These are phyloP conservation scores for Mycena chlorophos DNA, from an alignment of 768 basidiomycete genomes.

Conservation along the genomic window DNA sequence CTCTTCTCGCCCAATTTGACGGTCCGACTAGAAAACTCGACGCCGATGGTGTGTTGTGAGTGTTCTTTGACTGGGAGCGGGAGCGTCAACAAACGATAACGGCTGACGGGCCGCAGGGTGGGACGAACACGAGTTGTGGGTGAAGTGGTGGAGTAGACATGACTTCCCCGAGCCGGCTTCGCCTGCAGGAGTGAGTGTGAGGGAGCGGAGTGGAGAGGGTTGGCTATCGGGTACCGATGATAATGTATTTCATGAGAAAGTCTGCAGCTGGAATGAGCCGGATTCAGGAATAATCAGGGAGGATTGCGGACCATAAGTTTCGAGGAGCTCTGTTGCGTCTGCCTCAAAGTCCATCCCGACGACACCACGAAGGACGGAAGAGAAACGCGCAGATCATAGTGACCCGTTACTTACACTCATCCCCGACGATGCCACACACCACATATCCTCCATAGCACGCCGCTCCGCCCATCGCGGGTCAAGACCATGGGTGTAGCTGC, in stretches of 20 bases:
- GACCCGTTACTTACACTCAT: no score
- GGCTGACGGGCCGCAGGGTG: constrained; percentile 6
- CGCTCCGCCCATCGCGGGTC: no score
- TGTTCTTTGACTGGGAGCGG: constrained; percentile 84
- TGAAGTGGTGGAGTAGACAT: constrained; percentile 94
- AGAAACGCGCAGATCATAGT: no score
- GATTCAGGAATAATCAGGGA: constrained; percentile 5
- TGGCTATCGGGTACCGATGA: constrained; percentile 65
- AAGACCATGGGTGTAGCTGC: not conserved
- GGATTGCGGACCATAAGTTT: constrained; percentile 82
- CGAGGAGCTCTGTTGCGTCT: constrained; percentile 89
- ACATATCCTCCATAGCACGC: no score
- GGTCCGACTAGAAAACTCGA: constrained; percentile 95
- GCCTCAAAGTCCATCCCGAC: constrained; percentile 63
- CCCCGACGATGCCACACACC: no score
- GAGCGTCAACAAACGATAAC: constrained; percentile 13
- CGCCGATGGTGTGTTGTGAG: constrained; percentile 97
- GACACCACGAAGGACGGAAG: no score
- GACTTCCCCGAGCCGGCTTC: constrained; percentile 98
- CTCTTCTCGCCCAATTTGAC: constrained; percentile 91
- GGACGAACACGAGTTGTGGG: constrained; percentile 87
- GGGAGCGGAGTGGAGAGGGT: constrained; percentile 4
- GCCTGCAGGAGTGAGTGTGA: constrained; percentile 46
- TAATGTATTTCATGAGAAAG: constrained; percentile 98
- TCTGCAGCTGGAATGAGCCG: constrained; percentile 50